A percentile compares a stretch with the other conserved stretches of the same genome.
These are phyloP conservation scores for Bipolaris oryzae DNA, from an alignment of 2,329 filamentous ascomycete species.

Conservation along the genomic window DNA sequence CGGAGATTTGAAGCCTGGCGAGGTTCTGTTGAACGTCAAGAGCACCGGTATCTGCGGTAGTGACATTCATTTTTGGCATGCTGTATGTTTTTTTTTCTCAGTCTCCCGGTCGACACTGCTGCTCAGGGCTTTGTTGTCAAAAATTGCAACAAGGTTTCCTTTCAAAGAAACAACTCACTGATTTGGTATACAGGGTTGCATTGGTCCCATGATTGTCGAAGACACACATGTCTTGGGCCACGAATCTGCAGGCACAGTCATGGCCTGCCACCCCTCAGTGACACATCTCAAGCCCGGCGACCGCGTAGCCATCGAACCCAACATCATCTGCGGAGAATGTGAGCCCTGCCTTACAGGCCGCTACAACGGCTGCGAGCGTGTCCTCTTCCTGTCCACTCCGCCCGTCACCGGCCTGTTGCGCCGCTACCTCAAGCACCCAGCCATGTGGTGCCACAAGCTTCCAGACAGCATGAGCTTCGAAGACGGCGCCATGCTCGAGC, in stretches of 20 bases:
- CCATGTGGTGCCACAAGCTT: conserved; percentile 95
- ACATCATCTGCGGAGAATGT: conserved; percentile 89
- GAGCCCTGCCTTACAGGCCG: conserved; percentile 89
- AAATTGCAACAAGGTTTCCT: neutral
- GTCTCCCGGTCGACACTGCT: neutral
- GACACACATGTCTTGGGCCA: conserved; percentile 92
- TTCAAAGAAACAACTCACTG: neutral
- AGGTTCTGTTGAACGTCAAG: conserved; percentile 87
- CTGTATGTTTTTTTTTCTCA: conserved; percentile 52
- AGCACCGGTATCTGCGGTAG: conserved; percentile 97
- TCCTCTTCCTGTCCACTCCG: conserved; percentile 88
- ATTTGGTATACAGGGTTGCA: conserved; percentile 63
- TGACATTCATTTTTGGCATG: conserved; percentile 97
- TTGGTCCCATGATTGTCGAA: conserved; percentile 92
- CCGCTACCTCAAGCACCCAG: conserved; percentile 93
- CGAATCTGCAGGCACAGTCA: conserved; percentile 82
- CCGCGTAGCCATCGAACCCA: conserved; percentile 91
- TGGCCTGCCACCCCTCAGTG: conserved; percentile 82
- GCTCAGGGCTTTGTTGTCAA: neutral
- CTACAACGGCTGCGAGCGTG: conserved; percentile 91
- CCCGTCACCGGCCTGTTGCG: conserved; percentile 85
- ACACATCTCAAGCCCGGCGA: conserved; percentile 80
- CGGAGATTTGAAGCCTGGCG: conserved; percentile 74
- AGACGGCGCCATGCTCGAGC: conserved; percentile 88
- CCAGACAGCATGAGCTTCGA: conserved; percentile 84